These are phyloP conservation scores for Luffa aegyptiaca DNA, from an alignment of 306 rosid genomes.

Conservation along the genomic window DNA sequence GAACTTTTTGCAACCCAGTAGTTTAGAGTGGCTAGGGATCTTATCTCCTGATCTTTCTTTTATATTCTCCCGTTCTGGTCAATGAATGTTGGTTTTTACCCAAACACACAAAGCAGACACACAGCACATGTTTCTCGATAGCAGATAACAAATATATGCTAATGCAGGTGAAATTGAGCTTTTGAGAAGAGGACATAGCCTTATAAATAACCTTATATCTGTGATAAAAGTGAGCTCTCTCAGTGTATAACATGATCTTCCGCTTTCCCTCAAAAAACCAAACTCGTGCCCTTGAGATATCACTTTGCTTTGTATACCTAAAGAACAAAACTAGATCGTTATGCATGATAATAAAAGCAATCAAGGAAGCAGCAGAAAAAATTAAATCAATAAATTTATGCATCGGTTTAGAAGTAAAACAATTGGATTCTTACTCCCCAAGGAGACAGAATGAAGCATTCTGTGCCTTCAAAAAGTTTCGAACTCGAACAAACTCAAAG, in stretches of 20 bases:
- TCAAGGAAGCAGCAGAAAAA: not conserved
- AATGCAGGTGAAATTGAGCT: not conserved
- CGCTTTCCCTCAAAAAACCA: conserved; percentile 74
- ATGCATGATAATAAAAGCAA: conserved; percentile 8
- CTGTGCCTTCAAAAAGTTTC: conserved; percentile 74
- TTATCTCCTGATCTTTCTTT: not conserved
- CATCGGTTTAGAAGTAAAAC: not conserved
- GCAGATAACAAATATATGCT: not conserved
- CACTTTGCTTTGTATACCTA: conserved; percentile 72
- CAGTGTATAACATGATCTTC: conserved; percentile 82
- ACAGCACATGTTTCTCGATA: not conserved
- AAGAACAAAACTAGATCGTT: conserved; percentile 13
- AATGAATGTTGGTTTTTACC: not conserved
- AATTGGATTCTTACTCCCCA: conserved; percentile 68
- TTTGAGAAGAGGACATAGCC: not conserved
- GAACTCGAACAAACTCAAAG: conserved; percentile 66
- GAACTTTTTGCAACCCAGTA: not conserved
- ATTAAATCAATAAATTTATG: not conserved
- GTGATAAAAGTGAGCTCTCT: conserved; percentile 85
- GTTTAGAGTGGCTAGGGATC: not conserved
- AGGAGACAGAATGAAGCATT: conserved; percentile 82
- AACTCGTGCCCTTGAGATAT: conserved; percentile 73
- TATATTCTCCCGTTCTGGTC: not conserved
- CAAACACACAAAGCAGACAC: not conserved
- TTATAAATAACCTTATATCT: conserved; percentile 58